Conservation (phyloP, 805 yeast genomes). For the Pichia californica region DNA sequence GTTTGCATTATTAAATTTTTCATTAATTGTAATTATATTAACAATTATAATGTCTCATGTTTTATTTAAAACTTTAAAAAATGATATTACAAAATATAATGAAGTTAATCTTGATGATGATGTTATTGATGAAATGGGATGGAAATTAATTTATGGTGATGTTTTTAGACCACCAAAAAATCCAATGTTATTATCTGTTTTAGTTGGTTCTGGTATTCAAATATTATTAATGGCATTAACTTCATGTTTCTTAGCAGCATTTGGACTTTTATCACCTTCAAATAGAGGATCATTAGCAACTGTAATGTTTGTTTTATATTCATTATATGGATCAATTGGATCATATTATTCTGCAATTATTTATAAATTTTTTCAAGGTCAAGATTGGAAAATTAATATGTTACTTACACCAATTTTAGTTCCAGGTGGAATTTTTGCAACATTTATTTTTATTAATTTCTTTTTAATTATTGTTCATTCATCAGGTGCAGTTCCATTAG, state of each 20-base stretch:
- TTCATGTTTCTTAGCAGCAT: conserved; percentile 73
- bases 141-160: conserved; percentile 96
- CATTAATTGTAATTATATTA: conserved; percentile 70
- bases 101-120: conserved; percentile 84
- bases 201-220: conserved; percentile 87
- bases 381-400: conserved; percentile 83
- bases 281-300: conserved; percentile 92
- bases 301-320: conserved; percentile 78
- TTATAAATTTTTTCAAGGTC: conserved; percentile 88
- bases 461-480: conserved; percentile 71
- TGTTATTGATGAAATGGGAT: conserved; percentile 87
- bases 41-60: conserved; percentile 75
- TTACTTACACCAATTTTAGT: conserved; percentile 74
- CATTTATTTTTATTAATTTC: conserved; percentile 70
- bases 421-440: conserved; percentile 67
- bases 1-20: conserved; percentile 86
- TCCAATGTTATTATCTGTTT: conserved; percentile 65
- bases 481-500: conserved; percentile 92
- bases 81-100: conserved; percentile 83
- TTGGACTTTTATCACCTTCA: conserved; percentile 89
- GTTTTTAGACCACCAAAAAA: conserved; percentile 79
- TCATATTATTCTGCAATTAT: conserved; percentile 82
- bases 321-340: conserved; percentile 73
- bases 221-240: conserved; percentile 66
- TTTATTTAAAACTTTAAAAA: conserved; percentile 69